Evolutionary conservation across 305 asterid genomes (phyloP).

Genomic region (Withania somnifera): DNA sequence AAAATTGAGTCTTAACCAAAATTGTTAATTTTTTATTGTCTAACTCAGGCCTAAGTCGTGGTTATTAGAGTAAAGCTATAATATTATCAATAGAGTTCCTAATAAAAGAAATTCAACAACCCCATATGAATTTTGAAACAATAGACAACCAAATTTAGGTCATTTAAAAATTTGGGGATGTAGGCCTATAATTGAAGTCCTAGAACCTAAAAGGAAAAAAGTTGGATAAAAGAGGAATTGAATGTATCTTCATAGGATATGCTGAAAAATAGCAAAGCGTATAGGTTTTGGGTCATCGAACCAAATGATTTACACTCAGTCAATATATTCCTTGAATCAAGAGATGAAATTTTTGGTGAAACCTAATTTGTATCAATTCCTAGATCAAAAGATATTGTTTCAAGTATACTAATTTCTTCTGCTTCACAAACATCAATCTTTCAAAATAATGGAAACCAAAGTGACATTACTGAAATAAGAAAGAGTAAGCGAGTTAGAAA

Average conservation of each 20-base stretch:
- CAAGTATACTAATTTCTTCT: not conserved
- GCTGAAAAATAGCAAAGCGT: not conserved
- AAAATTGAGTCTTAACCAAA: not conserved
- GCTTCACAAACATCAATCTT: not conserved
- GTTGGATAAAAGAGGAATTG: not conserved
- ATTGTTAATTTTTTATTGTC: conserved; percentile 2
- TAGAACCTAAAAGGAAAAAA: not conserved
- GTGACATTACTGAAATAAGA: not conserved
- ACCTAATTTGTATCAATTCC: not conserved
- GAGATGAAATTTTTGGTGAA: conserved; percentile 3
- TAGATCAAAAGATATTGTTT: not conserved
- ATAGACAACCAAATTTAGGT: not conserved
- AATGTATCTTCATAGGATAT: conserved; percentile 1
- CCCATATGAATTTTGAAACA: conserved; percentile 4
- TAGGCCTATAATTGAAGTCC: not conserved
- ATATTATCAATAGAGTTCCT: conserved; percentile 3
- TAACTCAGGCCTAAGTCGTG: not conserved
- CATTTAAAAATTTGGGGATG: conserved; percentile 2
- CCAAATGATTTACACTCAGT: not conserved
- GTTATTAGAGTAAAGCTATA: not conserved
- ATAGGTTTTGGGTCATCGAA: not conserved
- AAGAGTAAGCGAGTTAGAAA: not conserved
- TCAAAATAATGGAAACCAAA: too few species aligned
- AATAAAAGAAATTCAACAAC: not conserved
- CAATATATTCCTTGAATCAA: not conserved